Conservation (phyloP, 108 stramenopile species). For the Cyclotella sp. region DNA sequence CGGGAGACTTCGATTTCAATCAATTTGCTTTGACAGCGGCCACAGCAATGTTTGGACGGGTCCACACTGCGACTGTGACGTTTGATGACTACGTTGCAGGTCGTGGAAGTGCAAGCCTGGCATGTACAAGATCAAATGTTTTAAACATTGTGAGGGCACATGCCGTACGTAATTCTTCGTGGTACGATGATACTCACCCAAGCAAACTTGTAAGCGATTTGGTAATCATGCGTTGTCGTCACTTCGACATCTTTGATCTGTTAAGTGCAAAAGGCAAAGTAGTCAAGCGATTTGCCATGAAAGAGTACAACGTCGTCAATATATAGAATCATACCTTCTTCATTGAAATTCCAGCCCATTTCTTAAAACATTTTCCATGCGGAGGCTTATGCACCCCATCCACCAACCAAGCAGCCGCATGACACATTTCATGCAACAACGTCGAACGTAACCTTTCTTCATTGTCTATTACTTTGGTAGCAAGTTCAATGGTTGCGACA, state of each 20-base stretch:
- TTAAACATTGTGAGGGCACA: neutral
- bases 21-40: constrained; percentile 66
- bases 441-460: constrained; percentile 80
- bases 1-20: constrained; percentile 70
- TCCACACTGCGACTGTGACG: constrained; percentile 81
- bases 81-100: constrained; percentile 61
- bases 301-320: neutral
- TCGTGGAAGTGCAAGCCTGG: constrained; percentile 58
- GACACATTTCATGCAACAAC: constrained; percentile 95
- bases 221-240: constrained; percentile 84
- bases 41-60: constrained; percentile 65
- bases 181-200: constrained; percentile 44
- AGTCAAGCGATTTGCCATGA: neutral
- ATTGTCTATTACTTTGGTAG: constrained; percentile 86
- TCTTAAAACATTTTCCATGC: constrained; percentile 82
- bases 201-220: constrained; percentile 79
- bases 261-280: neutral
- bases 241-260: constrained; percentile 68
- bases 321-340: constrained; percentile 16
- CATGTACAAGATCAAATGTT: neutral
- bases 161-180: neutral
- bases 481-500: constrained; percentile 82
- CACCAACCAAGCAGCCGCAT: constrained; percentile 93
- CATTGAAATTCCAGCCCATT: constrained; percentile 89
- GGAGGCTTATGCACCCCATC: constrained; percentile 86